phyloP scores from a whole-genome alignment of 345 rosid genomes.

The Lenwebbia sp. region DNA sequence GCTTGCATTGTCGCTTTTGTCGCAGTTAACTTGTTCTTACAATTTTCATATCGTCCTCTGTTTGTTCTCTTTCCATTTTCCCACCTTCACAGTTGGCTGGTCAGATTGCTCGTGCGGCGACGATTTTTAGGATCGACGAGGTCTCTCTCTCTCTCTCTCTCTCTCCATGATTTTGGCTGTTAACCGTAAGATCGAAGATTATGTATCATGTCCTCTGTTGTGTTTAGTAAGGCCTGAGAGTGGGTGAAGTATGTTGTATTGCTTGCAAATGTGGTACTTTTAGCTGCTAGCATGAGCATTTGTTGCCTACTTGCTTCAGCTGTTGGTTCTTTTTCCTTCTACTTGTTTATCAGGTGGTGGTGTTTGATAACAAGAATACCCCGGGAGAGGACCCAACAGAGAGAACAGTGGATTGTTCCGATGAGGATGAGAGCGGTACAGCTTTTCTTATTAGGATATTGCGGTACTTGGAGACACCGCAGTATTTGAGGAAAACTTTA shows the following conservation, averaged over 20 bases:
- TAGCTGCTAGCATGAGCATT: not conserved
- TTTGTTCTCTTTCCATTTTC: not conserved
- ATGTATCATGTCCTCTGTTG: not conserved
- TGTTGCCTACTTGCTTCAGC: not conserved
- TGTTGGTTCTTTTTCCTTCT: not conserved
- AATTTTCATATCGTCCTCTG: not conserved
- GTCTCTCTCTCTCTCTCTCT: slow-evolving; percentile 9
- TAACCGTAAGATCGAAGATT: not conserved
- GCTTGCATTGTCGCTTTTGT: not conserved
- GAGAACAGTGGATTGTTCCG: slow-evolving; percentile 6
- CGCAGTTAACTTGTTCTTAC: not conserved
- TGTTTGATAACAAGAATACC: slow-evolving; percentile 54
- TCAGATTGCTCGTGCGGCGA: slow-evolving; percentile 89
- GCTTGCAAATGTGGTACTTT: not conserved
- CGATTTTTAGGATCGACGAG: slow-evolving; percentile 88
- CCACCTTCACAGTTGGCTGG: slow-evolving; percentile 54
- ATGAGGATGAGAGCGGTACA: slow-evolving; percentile 63
- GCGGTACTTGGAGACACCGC: slow-evolving; percentile 88
- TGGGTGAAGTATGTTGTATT: not conserved
- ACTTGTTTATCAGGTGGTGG: slow-evolving; percentile 47
- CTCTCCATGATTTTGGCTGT: not conserved
- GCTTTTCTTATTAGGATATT: slow-evolving; percentile 74
- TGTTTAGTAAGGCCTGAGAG: not conserved
- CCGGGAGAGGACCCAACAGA: slow-evolving; percentile 16
- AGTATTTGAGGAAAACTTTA: slow-evolving; percentile 72